Evolutionary conservation across 306 rosid genomes (phyloP), one percentile per base, ranked within the genome.

Genomic region (Sindora glabra): DNA sequence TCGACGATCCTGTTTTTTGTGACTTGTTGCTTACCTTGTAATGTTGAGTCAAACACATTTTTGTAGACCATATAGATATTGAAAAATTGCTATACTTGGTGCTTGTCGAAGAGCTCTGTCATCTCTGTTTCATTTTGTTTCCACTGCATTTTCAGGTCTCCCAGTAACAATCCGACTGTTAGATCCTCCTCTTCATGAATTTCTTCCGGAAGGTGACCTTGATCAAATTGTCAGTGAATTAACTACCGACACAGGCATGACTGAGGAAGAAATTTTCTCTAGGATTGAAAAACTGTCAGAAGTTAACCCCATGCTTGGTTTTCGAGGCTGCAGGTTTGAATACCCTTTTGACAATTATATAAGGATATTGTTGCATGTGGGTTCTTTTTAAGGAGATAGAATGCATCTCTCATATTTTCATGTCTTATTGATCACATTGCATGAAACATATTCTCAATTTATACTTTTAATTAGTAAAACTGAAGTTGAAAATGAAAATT

Each of bases 271-370:
- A 70, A 91, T 94, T 47, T 76, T 65, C 69, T 76, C 89, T 0
- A 86, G 95, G 77, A 69, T 94, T 29, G 99, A 94, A 67, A 94
- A 86, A 64, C 71, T 89, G 50, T 86, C 96, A 1, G 99, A 94
- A 94, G 99, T 94, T 48, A 94, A 94, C 73, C 99, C 95, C 26
- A 94, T 89, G 99, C 99, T 94, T 36, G 99, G 97, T 65, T 94
- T 94, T 65, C 94, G 99, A 10, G 99, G 99, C 59, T 94, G 99
- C 89, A 83, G 99, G 99, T 94, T 64, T 37, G 56, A 41, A 32
- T 53, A 26, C 52, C 54, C 36, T 66, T 69, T 39, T 38, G 44
- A 37, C 47, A 29, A 10, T 26, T n/a, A n/a, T n/a, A n/a, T n/a
- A n/a, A n/a, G n/a, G n/a, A n/a, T n/a, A n/a, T n/a, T n/a, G n/a